A percentile compares a stretch with the other conserved stretches of the same genome.
Evolutionary conservation across 73 alveolate species (phyloP).

Genomic region (Paramecium bursaria): DNA sequence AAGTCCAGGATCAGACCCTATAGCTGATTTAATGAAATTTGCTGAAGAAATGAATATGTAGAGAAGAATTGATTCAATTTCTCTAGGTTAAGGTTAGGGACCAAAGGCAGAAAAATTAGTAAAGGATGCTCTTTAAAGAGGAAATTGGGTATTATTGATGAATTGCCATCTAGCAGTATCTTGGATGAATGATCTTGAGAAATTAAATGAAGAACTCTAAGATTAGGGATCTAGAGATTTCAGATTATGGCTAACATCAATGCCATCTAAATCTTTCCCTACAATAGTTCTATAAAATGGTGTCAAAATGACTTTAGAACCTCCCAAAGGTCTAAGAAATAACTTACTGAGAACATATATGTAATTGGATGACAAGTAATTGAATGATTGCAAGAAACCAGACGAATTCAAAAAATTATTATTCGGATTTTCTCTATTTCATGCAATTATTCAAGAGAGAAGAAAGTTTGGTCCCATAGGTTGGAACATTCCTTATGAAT

Average conservation of each 20-base stretch:
- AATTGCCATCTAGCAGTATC: constrained; percentile 99
- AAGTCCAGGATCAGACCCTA: constrained; percentile 99
- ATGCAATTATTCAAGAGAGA: constrained; percentile 99
- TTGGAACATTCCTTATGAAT: constrained; percentile 99
- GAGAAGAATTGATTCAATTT: constrained; percentile 95
- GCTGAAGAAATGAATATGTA: constrained; percentile 93
- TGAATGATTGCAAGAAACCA: constrained; percentile 90
- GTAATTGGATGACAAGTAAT: constrained; percentile 78
- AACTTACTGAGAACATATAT: constrained; percentile 88
- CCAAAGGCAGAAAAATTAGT: constrained; percentile 97
- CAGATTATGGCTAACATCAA: constrained; percentile 99
- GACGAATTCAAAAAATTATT: constrained; percentile 96
- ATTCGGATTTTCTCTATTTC: constrained; percentile 99
- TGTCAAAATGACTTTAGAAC: constrained; percentile 96
- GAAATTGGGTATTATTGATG: constrained; percentile 99
- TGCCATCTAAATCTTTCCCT: constrained; percentile 99
- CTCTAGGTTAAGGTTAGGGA: constrained; percentile 99
- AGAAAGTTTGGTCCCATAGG: constrained; percentile 98
- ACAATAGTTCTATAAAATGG: constrained; percentile 99
- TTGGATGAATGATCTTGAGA: constrained; percentile 99
- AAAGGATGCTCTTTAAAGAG: constrained; percentile 95
- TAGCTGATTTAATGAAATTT: constrained; percentile 96
- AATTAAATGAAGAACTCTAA: constrained; percentile 93
- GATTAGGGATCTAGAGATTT: constrained; percentile 98
- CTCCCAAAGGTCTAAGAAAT: constrained; percentile 95